phyloP scores from a whole-genome alignment of 148 eudicot species.

The Rhododendron vialii region DNA sequence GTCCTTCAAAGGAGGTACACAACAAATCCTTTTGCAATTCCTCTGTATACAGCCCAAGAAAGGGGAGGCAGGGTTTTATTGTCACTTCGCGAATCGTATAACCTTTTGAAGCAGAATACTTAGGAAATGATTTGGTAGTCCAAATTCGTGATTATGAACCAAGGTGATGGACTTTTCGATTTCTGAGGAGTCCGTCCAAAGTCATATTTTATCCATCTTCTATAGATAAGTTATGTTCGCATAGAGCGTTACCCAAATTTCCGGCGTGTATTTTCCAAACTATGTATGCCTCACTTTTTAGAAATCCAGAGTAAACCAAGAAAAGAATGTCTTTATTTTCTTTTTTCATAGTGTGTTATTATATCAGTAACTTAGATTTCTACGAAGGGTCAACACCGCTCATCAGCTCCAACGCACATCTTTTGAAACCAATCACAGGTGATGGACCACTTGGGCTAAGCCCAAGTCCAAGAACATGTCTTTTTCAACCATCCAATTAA shows the following conservation, averaged over 20 bases:
- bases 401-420: neutral
- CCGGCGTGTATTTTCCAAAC: neutral
- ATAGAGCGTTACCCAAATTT: neutral
- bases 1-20: slow-evolving; percentile 1
- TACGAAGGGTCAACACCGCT: too few species aligned
- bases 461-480: neutral
- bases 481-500: neutral
- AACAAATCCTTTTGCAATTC: neutral
- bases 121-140: neutral
- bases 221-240: neutral
- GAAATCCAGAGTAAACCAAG: neutral
- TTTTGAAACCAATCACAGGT: too few species aligned
- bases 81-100: neutral
- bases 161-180: neutral
- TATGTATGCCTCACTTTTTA: neutral
- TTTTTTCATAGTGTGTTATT: too few species aligned
- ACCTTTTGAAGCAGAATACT: neutral
- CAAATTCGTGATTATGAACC: neutral
- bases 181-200: neutral
- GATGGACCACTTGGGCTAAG: too few species aligned
- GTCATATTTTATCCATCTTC: too few species aligned
- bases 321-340: too few species aligned
- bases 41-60: neutral
- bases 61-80: neutral
- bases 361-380: too few species aligned